Base-by-base conservation (phyloP, 352 stramenopile genomes). In the Pythium aquatile region DNA sequence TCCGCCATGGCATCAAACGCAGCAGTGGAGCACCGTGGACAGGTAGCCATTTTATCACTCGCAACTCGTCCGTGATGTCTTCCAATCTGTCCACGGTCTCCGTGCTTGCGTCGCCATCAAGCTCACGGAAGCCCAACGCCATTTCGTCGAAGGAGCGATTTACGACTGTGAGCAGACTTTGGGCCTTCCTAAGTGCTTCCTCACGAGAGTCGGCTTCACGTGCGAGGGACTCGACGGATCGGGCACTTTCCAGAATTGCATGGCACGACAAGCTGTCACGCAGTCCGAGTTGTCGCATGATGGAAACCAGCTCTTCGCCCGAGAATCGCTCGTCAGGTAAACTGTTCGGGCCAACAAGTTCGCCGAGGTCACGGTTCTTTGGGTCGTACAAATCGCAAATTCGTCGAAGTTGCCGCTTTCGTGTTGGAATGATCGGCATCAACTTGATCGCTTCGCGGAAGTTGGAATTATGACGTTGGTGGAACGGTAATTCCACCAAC, bases 61-160 rank as follows among this genome's bases (percentile, higher is more conserved):
- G 59, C 47, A 72, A 20, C 8, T 20, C 7, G 7, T 3, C 11
- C 14, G 66, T 46, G 16, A 66, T 57, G 9, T 42, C 57, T 11
- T 70, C 58, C 13, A 70, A 17, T 17, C 30, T 16, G 32, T 54
- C 47, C 5, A 37, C 47, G 20, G 8, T 13, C 20, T 55, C 4
- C 26, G 2, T 17, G 37, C 24, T 24, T 5, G 8, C 10, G 14
- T 62, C 58, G 56, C 48, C 59, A 58, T 46, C 40, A 26, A 40
- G 44, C 72, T 49, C 0, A 5, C 39, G 58, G 10, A 68, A 17
- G 17, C 55, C 32, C 17, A 13, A 54, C 65, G 71, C 70, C 77
- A 93, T 87, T 10, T 69, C 61, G 65, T 93, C 85, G 58, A 93
- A 91, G 49, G 88, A 79, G 29, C 79, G 82, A 63, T 91, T 93